These are phyloP conservation scores for Aphanomyces euteiches DNA, from an alignment of 352 stramenopile genomes.

Conservation along the genomic window DNA sequence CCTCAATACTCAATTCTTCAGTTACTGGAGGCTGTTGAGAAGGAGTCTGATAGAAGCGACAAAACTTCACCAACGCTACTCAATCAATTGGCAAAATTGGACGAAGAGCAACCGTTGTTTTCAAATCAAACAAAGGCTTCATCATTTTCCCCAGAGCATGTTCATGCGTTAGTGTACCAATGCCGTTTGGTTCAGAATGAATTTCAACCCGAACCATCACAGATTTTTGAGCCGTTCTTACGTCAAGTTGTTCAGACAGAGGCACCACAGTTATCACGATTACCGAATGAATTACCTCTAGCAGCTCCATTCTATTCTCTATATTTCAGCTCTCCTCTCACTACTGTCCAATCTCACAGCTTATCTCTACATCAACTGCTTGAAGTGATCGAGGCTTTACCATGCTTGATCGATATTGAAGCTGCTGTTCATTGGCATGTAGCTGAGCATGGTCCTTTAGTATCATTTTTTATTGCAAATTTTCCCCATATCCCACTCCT, in stretches of 20 bases:
- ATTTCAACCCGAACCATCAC: background rate
- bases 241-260: background rate
- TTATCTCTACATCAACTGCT: background rate
- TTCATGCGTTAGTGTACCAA: constrained; percentile 23
- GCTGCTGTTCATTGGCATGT: constrained; percentile 5
- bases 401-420: constrained; percentile 26
- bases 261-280: background rate
- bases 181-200: constrained; percentile 20
- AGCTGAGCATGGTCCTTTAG: constrained; percentile 7
- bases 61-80: background rate
- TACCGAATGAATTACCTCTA: background rate
- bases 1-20: background rate
- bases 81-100: background rate
- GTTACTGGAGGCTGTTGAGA: background rate
- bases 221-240: background rate
- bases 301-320: constrained; percentile 2
- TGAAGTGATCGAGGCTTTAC: background rate
- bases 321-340: background rate
- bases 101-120: background rate
- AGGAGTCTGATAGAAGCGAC: background rate
- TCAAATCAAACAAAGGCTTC: background rate
- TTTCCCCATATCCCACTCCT: constrained; percentile 22
- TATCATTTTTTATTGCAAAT: constrained; percentile 16
- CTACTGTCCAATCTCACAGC: background rate
- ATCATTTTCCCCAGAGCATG: background rate